A percentile compares a stretch with the other conserved stretches of the same genome.
Evolutionary conservation across 495 filamentous ascomycete genomes (phyloP).

Genomic region (Tuber calosporum): DNA sequence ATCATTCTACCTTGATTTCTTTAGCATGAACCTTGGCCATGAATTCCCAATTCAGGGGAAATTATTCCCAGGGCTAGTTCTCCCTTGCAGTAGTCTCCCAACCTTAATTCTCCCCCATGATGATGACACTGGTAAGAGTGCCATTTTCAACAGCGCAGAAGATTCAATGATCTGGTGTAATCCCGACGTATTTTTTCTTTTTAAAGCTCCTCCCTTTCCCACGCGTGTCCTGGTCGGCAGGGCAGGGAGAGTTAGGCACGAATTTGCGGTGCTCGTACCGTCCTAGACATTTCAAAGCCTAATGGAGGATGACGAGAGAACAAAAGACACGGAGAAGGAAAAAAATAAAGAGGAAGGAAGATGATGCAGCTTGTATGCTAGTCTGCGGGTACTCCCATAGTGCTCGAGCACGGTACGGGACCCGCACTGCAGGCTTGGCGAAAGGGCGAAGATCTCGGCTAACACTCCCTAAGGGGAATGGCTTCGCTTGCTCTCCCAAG

Average conservation of each 20-base stretch:
- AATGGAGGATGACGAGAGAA: not conserved
- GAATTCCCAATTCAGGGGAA: not conserved
- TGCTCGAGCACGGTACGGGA: no score
- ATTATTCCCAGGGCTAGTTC: not conserved
- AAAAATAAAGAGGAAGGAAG: not conserved
- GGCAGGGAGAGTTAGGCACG: not conserved
- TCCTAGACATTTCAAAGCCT: not conserved
- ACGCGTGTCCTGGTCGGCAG: not conserved
- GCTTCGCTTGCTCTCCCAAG: not conserved
- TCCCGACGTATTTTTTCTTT: not conserved
- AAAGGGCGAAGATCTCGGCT: not conserved
- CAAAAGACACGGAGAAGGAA: not conserved
- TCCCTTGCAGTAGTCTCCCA: not conserved
- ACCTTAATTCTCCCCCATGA: not conserved
- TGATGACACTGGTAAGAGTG: not conserved
- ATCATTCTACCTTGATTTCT: not conserved
- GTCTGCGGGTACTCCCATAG: no score
- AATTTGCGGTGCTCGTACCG: not conserved
- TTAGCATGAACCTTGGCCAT: not conserved
- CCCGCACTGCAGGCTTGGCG: not conserved
- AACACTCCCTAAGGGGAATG: not conserved
- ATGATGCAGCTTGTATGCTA: not conserved
- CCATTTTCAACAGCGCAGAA: not conserved
- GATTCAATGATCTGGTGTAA: not conserved
- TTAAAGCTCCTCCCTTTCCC: not conserved